These are phyloP conservation scores for Agrostemma githago DNA, from an alignment of 148 eudicot genomes.

Conservation along the genomic window DNA sequence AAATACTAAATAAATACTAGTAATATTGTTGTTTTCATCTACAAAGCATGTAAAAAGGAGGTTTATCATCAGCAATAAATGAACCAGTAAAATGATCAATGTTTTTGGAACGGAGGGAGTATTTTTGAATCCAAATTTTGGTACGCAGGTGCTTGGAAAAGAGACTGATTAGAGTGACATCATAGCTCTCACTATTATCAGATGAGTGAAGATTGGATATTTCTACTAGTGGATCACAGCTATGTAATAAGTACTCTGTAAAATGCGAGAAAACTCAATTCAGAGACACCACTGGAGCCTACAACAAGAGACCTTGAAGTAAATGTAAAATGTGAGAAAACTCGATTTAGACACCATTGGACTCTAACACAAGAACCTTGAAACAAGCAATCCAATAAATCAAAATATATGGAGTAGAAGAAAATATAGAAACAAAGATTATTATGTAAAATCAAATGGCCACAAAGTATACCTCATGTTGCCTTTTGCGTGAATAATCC, in stretches of 20 bases:
- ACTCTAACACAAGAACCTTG: neutral
- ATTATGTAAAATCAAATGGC: neutral
- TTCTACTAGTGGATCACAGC: neutral
- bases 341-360: neutral
- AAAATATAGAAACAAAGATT: neutral
- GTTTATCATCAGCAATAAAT: neutral
- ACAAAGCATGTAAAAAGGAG: neutral
- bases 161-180: neutral
- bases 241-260: neutral
- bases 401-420: neutral
- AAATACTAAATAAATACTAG: too few relatives aligned
- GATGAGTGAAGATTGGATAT: neutral
- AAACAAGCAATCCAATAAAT: neutral
- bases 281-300: neutral
- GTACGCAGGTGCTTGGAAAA: too few relatives aligned
- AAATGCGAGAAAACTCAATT: neutral
- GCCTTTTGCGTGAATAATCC: constrained; percentile 60
- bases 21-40: neutral
- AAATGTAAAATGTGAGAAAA: neutral
- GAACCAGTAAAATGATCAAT: neutral
- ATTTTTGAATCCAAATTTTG: too few relatives aligned
- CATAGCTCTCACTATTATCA: neutral
- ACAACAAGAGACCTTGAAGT: neutral
- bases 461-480: constrained; percentile 54
- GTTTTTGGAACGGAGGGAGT: neutral